Evolutionary conservation across 768 basidiomycete species (phyloP), one percentile per base, ranked within the genome.

Genomic region (Trametes maxima): DNA sequence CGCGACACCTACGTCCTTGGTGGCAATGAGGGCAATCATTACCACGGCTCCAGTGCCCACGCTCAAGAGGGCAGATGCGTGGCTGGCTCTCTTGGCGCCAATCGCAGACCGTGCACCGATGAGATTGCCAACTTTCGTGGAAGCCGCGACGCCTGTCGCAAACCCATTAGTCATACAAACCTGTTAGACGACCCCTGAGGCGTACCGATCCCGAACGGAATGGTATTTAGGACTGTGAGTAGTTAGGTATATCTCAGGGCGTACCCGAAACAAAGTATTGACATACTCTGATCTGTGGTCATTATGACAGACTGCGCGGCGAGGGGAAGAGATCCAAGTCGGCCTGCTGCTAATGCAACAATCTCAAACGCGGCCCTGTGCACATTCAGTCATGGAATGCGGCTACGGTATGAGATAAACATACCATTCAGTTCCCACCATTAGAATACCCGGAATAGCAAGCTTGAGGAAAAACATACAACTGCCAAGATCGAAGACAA

Each of bases 381-480:
- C 14, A 49, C 3, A 13, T 33, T 33, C 28, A 33, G 28, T 8
- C 1, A 19, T 16, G 36, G 33, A 28, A 24, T 55, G 36, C 40
- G 21, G 1, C 12, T 0, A 47, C 6, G n/a, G 11, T 25, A 13
- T 2, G 16, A 14, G 22, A 40, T 24, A 40, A 6, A 60, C 79
- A 55, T 68, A 89, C 89, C 89, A 92, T 76, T 92, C 90, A 3
- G 89, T 89, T 21, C 87, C 88, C 28, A 90, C 82, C 89, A 90
- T 90, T 25, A 90, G 67, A 45, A 92, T 88, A 0, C 89, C 90
- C 0, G 90, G 89, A n/a, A 91, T 66, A 0, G 88, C 90, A 44
- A 92, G 79, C 54, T 78, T 80, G 25, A 89, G 78, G 72, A 92
- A 91, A 21, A 68, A 68, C 39, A 76, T 62, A 63, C 88, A 89